Evolutionary conservation across 345 rosid species (phyloP), one percentile per base, ranked within the genome.

Genomic region (Sonneratia caseolaris): DNA sequence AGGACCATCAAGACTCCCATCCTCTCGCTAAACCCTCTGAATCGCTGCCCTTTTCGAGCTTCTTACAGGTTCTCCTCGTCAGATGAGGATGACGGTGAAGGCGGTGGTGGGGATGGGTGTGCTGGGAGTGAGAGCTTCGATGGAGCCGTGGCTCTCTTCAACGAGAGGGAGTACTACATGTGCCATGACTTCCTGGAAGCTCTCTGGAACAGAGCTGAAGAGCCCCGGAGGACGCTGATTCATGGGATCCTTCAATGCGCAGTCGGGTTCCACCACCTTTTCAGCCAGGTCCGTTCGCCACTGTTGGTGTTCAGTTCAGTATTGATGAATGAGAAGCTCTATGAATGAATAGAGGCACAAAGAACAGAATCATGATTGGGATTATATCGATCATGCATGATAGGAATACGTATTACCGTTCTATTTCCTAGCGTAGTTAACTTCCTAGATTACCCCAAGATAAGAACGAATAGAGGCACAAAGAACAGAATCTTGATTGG

Each of bases 211-310:
- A 64, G 72, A 68, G 88, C 97, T 0, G 89, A 91, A 66, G 96
- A 90, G 18, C 96, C 96, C 2, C 35, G 80, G 55, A 87, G 97
- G 74, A 91, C 91, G 48, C 81, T 91, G 38, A 4, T 86, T 55
- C 98, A 91, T 70, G 98, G 97, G 38, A 81, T 93, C 70, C 87
- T 93, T 27, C 98, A 91, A 64, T 91, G 97, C 32, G 93, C 98
- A 0, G 91, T 93, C 0, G 98, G 97, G 22, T 85, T 93, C 70
- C 90, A 93, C 69, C 98, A 91, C 79, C 91, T 93, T 48, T 91
- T 91, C 75, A 94, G 84, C 79, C 79, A 75, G 91, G 98, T 94
- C 68, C 1, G 45, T 42, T 42, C 5, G 45, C 45, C 45, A 9
- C 35, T 57, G 27, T 7, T 32, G 2, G 22, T 57, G 64, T 11